phyloP scores from a whole-genome alignment of 2,329 filamentous ascomycete genomes.

The Cadophora luteo-olivacea region DNA sequence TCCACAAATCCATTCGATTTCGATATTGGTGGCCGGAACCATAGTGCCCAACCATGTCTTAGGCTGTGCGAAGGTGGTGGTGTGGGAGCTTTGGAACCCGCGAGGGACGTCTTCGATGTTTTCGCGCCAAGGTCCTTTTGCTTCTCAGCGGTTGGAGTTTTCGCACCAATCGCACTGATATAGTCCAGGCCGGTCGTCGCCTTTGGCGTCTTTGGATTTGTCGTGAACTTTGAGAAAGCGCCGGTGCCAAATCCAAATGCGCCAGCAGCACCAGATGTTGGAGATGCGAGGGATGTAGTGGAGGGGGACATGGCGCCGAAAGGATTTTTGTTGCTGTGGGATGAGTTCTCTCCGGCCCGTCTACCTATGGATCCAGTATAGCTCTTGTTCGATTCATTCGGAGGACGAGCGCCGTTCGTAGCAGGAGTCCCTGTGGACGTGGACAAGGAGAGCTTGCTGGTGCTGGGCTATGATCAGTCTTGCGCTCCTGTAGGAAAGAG shows the following conservation, averaged over 20 bases:
- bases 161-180: slow-evolving; percentile 61
- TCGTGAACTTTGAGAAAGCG: slow-evolving; percentile 93
- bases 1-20: slow-evolving; percentile 89
- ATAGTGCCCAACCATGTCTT: slow-evolving; percentile 92
- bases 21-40: slow-evolving; percentile 95
- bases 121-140: slow-evolving; percentile 55
- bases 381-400: slow-evolving; percentile 50
- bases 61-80: slow-evolving; percentile 64
- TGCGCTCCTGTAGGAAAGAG: slow-evolving; percentile 28
- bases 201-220: slow-evolving; percentile 79
- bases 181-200: slow-evolving; percentile 82
- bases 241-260: slow-evolving; percentile 94
- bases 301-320: slow-evolving; percentile 79
- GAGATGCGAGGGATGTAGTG: slow-evolving; percentile 73
- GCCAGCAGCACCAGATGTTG: slow-evolving; percentile 78
- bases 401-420: slow-evolving; percentile 43
- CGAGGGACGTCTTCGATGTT: slow-evolving; percentile 47
- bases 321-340: slow-evolving; percentile 76
- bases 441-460: slow-evolving; percentile 82
- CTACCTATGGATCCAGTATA: slow-evolving; percentile 71
- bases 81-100: slow-evolving; percentile 52
- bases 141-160: slow-evolving; percentile 68
- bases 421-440: slow-evolving; percentile 63
- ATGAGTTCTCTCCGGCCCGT: slow-evolving; percentile 76
- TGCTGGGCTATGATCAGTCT: slow-evolving; percentile 39